Percentiles rank a stretch among this genome's conserved stretches.
These are phyloP conservation scores for Tetrahymena malaccensis DNA, from an alignment of 73 alveolate genomes.

Conservation along the genomic window DNA sequence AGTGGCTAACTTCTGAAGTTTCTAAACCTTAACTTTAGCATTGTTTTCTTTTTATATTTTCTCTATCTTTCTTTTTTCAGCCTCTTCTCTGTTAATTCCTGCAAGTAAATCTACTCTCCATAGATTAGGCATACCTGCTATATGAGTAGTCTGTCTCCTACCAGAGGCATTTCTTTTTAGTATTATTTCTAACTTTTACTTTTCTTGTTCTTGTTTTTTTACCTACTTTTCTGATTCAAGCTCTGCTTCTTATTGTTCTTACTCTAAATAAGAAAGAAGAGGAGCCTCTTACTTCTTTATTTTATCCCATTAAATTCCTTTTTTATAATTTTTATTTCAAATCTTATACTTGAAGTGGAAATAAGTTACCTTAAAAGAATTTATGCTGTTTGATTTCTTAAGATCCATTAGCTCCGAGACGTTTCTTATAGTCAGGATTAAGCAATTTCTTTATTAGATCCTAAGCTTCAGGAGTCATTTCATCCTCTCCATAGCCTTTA, in stretches of 20 bases:
- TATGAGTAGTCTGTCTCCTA: slow-evolving; percentile 2
- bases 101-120: slow-evolving; percentile 38
- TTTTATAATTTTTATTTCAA: not conserved
- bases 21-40: not conserved
- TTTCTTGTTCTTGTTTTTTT: slow-evolving; percentile 18
- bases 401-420: slow-evolving; percentile 46
- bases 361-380: slow-evolving; percentile 44
- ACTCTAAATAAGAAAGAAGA: slow-evolving; percentile 4
- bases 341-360: not conserved
- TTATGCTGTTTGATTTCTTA: slow-evolving; percentile 53
- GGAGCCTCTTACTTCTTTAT: slow-evolving; percentile 25
- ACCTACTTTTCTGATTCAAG: not conserved
- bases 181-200: slow-evolving; percentile 1
- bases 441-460: slow-evolving; percentile 50
- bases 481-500: slow-evolving; percentile 37
- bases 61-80: slow-evolving; percentile 14
- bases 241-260: slow-evolving; percentile 17
- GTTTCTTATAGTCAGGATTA: slow-evolving; percentile 39
- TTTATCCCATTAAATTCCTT: slow-evolving; percentile 11
- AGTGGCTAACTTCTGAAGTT: not conserved
- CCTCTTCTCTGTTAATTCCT: slow-evolving; percentile 14
- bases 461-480: slow-evolving; percentile 40
- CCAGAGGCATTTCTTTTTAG: slow-evolving; percentile 3
- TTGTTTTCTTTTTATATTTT: not conserved
- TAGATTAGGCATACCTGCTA: slow-evolving; percentile 24